Evolutionary conservation across 2,329 filamentous ascomycete species (phyloP).

Genomic region (Fusarium tricinctum): DNA sequence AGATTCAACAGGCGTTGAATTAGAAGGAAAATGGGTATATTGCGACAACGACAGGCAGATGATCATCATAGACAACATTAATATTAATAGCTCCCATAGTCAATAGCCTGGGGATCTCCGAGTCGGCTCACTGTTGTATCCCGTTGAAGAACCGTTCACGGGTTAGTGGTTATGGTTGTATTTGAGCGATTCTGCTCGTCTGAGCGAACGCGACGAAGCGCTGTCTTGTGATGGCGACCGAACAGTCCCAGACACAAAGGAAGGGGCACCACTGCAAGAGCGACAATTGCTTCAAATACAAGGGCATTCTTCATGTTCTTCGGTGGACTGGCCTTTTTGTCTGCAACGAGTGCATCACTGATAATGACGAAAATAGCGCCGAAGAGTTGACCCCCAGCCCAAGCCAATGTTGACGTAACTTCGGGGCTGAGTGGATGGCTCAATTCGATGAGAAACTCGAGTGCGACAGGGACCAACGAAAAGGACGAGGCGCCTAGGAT

Average conservation of each 20-base stretch:
- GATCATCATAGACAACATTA: slow-evolving; percentile 18
- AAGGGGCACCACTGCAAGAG: slow-evolving; percentile 73
- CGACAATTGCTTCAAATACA: slow-evolving; percentile 83
- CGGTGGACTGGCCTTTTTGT: slow-evolving; percentile 68
- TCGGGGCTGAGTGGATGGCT: slow-evolving; percentile 90
- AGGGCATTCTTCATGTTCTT: slow-evolving; percentile 80
- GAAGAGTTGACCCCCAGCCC: slow-evolving; percentile 87
- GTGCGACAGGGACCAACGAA: slow-evolving; percentile 82
- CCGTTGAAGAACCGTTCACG: slow-evolving; percentile 18
- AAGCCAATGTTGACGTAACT: slow-evolving; percentile 84
- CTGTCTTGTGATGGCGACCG: slow-evolving; percentile 68
- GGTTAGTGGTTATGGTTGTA: slow-evolving; percentile 39
- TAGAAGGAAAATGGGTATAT: slow-evolving; percentile 44
- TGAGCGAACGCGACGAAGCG: slow-evolving; percentile 64
- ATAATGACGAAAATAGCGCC: slow-evolving; percentile 88
- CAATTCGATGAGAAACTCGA: slow-evolving; percentile 90
- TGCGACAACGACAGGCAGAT: slow-evolving; percentile 40
- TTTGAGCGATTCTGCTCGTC: slow-evolving; percentile 54
- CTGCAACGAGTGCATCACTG: slow-evolving; percentile 79
- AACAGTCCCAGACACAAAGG: slow-evolving; percentile 79
- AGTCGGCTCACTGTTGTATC: neutral
- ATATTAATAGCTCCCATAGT: slow-evolving; percentile 12
- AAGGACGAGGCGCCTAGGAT: slow-evolving; percentile 86
- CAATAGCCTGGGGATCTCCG: slow-evolving; percentile 1
- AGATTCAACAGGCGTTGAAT: slow-evolving; percentile 10